Evolutionary conservation across 495 filamentous ascomycete species (phyloP).

Genomic region (Cercophora scortea): DNA sequence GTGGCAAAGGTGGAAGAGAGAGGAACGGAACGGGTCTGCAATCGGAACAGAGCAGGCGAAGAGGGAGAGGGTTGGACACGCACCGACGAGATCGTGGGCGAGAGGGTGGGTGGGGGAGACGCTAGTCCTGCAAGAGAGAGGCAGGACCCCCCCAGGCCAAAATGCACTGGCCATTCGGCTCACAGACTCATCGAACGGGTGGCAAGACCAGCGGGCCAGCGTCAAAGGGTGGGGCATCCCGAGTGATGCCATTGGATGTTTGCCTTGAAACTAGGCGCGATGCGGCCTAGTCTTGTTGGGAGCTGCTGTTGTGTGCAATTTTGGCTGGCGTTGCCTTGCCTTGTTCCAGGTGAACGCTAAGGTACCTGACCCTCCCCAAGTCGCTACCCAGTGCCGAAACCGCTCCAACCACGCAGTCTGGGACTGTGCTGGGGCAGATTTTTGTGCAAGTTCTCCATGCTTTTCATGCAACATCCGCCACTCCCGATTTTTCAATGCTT

Average conservation of each 20-base stretch:
- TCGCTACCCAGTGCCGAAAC: constrained; percentile 25
- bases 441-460: neutral
- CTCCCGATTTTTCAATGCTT: no score
- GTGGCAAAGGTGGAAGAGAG: constrained; percentile 20
- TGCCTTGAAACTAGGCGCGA: constrained; percentile 6
- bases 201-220: constrained; percentile 22
- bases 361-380: neutral
- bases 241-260: constrained; percentile 15
- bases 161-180: constrained; percentile 26
- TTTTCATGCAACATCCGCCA: no score
- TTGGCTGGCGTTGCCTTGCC: constrained; percentile 22
- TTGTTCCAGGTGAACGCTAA: neutral
- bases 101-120: constrained; percentile 14
- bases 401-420: constrained; percentile 5
- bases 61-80: constrained; percentile 13
- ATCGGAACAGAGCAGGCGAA: constrained; percentile 31
- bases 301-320: constrained; percentile 27
- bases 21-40: constrained; percentile 24
- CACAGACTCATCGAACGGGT: constrained; percentile 14
- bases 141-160: constrained; percentile 25
- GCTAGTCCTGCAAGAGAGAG: constrained; percentile 31
- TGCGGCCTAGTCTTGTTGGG: constrained; percentile 9
- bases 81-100: constrained; percentile 12
- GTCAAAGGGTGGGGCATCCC: constrained; percentile 13
- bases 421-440: constrained; percentile 7